Evolutionary conservation across 371 early-diverging fungal genomes (phyloP), one percentile per base, ranked within the genome.

Genomic region (Synchytrium microbalum): DNA sequence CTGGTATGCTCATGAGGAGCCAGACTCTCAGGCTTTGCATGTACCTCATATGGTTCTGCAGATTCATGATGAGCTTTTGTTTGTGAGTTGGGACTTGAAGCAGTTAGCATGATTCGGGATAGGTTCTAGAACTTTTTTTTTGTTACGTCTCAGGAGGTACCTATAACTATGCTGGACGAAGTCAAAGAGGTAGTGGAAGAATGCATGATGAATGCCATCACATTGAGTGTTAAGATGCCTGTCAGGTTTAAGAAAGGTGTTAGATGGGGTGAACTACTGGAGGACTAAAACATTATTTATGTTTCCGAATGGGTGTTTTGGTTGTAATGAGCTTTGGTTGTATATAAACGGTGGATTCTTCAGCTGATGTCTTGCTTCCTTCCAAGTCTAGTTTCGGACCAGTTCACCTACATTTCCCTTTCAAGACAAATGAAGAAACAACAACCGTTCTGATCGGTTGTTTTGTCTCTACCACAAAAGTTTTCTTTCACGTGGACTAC

Each of bases 51-150:
- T 69, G 23, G 23, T 69, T 10, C 57, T 69, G 3, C 69, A 66
- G 31, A 67, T 69, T 25, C 69, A 69, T 51, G 69, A 69, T 29
- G 69, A 69, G 55, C 26, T 69, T 13, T n/a, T 69, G 13, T 65
- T 67, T 46, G 68, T 60, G 51, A 60, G 60, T 51, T 51, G 14
- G 23, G 51, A 51, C 14, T n/a, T n/a, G n/a, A n/a, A n/a, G n/a
- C n/a, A n/a, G n/a, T n/a, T n/a, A n/a, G n/a, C n/a, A n/a, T n/a
- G n/a, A n/a, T n/a, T 51, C 51, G 14, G 23, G 14, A 51, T 51
- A 14, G 23, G 23, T 14, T 51, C 23, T 14, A 23, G 23, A 14
- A 51, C 23, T 14, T 14, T 51, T 51, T 14, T 14, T 51, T 51
- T 14, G 23, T 51, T 51, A 14, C 51, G 51, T 51, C 23, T 51